Evolutionary conservation across 2,329 filamentous ascomycete genomes (phyloP).

Genomic region (Diaporthe sp.): DNA sequence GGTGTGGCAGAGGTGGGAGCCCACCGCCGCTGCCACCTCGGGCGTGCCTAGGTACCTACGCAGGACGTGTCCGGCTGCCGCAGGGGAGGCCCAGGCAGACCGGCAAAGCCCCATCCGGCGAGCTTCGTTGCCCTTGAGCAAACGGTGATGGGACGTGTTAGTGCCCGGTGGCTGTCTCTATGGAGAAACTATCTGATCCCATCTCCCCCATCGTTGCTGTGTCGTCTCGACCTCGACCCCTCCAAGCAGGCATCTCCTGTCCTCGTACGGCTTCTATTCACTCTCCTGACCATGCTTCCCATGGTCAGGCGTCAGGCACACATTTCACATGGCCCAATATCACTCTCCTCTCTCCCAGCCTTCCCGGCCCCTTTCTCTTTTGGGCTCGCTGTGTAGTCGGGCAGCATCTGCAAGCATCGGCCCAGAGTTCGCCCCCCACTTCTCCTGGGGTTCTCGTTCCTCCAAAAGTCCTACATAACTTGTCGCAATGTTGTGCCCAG

Average conservation of each 20-base stretch:
- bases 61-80: slow-evolving; percentile 19
- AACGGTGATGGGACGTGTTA: slow-evolving; percentile 1
- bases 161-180: accelerated
- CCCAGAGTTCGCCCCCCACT: neutral
- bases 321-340: slow-evolving; percentile 24
- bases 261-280: slow-evolving; percentile 1
- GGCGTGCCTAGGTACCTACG: neutral
- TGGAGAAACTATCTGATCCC: neutral
- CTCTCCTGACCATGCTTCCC: neutral
- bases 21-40: neutral
- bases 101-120: neutral
- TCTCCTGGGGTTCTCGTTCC: neutral
- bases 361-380: neutral
- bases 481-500: neutral
- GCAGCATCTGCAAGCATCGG: slow-evolving; percentile 6
- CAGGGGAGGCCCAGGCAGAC: slow-evolving; percentile 20
- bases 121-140: slow-evolving; percentile 4
- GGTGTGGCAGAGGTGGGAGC: neutral
- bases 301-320: slow-evolving; percentile 5
- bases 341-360: neutral
- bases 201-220: neutral
- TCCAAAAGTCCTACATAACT: neutral
- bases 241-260: slow-evolving; percentile 20
- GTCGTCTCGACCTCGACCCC: neutral
- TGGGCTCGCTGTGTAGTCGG: slow-evolving; percentile 10